A percentile compares a stretch with the other conserved stretches of the same genome.
Conservation (phyloP, 2,329 filamentous ascomycete genomes). For the Hypoxylon sp. region DNA sequence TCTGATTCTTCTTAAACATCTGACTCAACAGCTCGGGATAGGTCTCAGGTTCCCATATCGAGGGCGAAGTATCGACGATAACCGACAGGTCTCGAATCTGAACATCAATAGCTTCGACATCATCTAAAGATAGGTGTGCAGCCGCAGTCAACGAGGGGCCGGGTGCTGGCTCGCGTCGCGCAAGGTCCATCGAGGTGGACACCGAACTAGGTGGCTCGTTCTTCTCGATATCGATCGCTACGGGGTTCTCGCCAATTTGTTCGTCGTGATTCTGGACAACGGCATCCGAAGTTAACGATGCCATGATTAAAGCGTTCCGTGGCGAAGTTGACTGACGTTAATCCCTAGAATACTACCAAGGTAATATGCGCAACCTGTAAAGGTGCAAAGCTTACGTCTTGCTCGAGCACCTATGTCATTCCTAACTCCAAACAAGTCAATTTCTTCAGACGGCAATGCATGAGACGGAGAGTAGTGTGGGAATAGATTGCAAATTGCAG, state of each 20-base stretch:
- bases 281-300: slow-evolving; percentile 11
- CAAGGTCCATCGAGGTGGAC: slow-evolving; percentile 32
- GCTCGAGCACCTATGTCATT: slow-evolving; percentile 21
- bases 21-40: slow-evolving; percentile 53
- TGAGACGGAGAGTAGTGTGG: too few species aligned
- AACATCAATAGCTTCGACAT: slow-evolving; percentile 57
- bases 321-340: neutral
- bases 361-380: slow-evolving; percentile 7
- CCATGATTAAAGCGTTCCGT: slow-evolving; percentile 10
- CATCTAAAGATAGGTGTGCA: slow-evolving; percentile 41
- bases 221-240: slow-evolving; percentile 20
- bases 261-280: slow-evolving; percentile 2
- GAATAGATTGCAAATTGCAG: neutral
- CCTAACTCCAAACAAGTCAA: neutral
- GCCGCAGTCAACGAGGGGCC: slow-evolving; percentile 21
- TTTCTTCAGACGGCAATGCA: neutral
- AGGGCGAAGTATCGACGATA: slow-evolving; percentile 66
- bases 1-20: slow-evolving; percentile 44
- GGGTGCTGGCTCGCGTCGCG: slow-evolving; percentile 13
- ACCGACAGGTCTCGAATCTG: slow-evolving; percentile 59
- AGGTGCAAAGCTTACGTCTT: slow-evolving; percentile 2
- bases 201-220: slow-evolving; percentile 29
- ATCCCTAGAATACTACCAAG: neutral
- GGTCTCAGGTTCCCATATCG: slow-evolving; percentile 58
- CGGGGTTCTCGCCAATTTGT: slow-evolving; percentile 11